Percentiles rank a stretch among this genome's conserved stretches.
Conservation (phyloP, 2,329 filamentous ascomycete species). For the Arthrobotrys pseudoclavata region DNA sequence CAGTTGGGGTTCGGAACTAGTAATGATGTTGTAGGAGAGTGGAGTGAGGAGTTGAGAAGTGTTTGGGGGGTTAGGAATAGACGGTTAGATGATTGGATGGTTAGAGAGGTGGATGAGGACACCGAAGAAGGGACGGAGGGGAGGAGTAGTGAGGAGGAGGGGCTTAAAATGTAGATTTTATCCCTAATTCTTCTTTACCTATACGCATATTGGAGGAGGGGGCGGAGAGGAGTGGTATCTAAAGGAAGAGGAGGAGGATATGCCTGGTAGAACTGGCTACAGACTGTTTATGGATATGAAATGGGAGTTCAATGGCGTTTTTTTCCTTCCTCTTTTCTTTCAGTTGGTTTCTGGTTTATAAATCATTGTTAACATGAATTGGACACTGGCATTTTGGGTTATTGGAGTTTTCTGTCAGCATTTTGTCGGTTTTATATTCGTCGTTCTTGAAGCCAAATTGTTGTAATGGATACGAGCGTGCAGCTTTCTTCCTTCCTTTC, state of each 20-base stretch:
- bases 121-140: slow-evolving; percentile 25
- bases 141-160: slow-evolving; percentile 38
- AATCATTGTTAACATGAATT: slow-evolving; percentile 12
- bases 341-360: neutral
- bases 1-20: slow-evolving; percentile 44
- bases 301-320: slow-evolving; percentile 14
- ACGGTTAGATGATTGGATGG: slow-evolving; percentile 41
- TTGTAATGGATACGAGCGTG: slow-evolving; percentile 17
- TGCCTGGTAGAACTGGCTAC: neutral
- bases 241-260: neutral
- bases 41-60: slow-evolving; percentile 49
- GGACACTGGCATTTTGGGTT: slow-evolving; percentile 25
- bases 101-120: slow-evolving; percentile 50
- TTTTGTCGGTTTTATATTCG: neutral
- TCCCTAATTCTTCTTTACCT: neutral
- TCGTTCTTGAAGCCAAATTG: slow-evolving; percentile 26
- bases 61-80: slow-evolving; percentile 36
- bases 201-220: neutral
- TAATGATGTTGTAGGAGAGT: slow-evolving; percentile 52
- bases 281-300: neutral
- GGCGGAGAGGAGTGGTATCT: neutral
- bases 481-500: neutral
- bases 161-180: slow-evolving; percentile 14
- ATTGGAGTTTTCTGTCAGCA: slow-evolving; percentile 7
- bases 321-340: neutral